Percentiles rank a stretch among this genome's conserved stretches.
These are phyloP conservation scores for Balamuthia mandrillaris DNA, from an alignment of 208 protist species.

Conservation along the genomic window DNA sequence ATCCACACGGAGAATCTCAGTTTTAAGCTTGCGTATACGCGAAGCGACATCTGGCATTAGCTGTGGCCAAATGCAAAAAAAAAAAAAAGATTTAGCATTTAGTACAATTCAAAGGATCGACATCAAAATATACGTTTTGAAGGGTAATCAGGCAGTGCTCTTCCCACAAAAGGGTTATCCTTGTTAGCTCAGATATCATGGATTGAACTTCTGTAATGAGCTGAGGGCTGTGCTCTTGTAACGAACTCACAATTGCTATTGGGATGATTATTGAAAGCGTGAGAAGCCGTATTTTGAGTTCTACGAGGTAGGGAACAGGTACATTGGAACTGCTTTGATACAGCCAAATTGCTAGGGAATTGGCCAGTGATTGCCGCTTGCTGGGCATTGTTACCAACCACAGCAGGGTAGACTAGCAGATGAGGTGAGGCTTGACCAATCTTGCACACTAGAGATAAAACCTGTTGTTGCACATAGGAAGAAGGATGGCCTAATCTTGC, in stretches of 20 bases:
- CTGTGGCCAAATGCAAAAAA: not conserved
- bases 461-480: not conserved
- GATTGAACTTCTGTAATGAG: not conserved
- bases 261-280: no score
- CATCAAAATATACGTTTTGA: slow-evolving; percentile 11
- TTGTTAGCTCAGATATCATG: slow-evolving; percentile 50
- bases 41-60: slow-evolving; percentile 34
- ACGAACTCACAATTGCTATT: not conserved
- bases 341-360: no score
- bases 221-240: not conserved
- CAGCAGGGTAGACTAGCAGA: slow-evolving; percentile 42
- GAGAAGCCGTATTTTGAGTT: no score
- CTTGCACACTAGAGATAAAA: slow-evolving; percentile 34
- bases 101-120: no score
- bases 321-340: no score
- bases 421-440: slow-evolving; percentile 43
- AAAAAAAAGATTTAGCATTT: not conserved
- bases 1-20: slow-evolving; percentile 20
- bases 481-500: slow-evolving; percentile 33
- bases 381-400: no score
- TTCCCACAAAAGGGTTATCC: slow-evolving; percentile 61
- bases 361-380: no score
- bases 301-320: no score
- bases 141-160: slow-evolving; percentile 44
- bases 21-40: not conserved